A percentile compares a stretch with the other conserved stretches of the same genome.
Conservation (phyloP, 352 stramenopile species). For the Globisporangium splendens region DNA sequence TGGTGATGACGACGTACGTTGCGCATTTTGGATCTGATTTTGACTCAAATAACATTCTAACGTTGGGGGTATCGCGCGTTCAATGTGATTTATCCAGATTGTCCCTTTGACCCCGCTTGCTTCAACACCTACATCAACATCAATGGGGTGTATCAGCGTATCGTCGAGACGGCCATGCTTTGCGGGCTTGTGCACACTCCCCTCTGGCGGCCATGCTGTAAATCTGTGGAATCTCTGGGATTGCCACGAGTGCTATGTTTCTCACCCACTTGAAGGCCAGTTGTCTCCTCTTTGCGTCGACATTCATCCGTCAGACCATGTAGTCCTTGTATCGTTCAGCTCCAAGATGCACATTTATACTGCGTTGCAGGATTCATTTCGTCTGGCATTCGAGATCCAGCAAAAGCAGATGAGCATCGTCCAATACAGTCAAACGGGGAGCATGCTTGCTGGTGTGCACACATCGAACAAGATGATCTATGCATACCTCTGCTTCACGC, state of each 20-base stretch:
- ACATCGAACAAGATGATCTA: conserved; percentile 36
- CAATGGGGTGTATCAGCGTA: conserved; percentile 37
- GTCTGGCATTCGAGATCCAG: conserved; percentile 56
- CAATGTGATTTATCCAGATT: conserved; percentile 13
- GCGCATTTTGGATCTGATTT: neutral
- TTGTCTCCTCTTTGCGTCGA: conserved; percentile 39
- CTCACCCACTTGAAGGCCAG: conserved; percentile 42
- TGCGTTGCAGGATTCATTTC: conserved; percentile 56
- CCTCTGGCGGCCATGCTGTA: conserved; percentile 37
- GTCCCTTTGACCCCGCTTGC: conserved; percentile 38
- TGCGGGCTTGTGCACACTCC: conserved; percentile 34
- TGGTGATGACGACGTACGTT: conserved; percentile 53
- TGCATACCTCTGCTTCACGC: conserved; percentile 45
- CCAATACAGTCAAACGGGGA: conserved; percentile 59
- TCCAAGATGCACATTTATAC: conserved; percentile 61
- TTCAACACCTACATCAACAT: conserved; percentile 38
- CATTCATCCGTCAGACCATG: conserved; percentile 50
- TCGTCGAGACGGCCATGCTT: conserved; percentile 48
- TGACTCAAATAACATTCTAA: too few relatives aligned
- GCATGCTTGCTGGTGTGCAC: conserved; percentile 41
- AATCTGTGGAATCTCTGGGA: conserved; percentile 63
- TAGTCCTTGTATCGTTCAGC: conserved; percentile 48
- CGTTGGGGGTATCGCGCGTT: neutral
- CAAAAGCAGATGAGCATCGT: conserved; percentile 61
- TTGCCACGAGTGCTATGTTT: conserved; percentile 53